Conservation (phyloP, 106 monocot genomes). For the Dioscorea zingiberensis region DNA sequence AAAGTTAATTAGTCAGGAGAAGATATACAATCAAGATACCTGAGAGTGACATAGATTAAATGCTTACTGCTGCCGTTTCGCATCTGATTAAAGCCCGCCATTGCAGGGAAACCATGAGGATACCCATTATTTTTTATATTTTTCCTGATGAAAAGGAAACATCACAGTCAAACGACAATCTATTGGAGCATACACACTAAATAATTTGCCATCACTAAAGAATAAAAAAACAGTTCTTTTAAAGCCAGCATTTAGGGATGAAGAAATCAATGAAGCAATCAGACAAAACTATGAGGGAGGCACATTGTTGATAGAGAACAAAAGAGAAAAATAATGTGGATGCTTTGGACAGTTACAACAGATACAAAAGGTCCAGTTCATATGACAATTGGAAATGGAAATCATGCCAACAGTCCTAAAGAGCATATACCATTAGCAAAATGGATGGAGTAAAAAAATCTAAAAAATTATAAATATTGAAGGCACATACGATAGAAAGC, state of each 20-base stretch:
- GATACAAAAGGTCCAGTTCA: no score
- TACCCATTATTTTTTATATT: constrained; percentile 94
- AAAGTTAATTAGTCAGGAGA: neutral
- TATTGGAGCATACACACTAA: neutral
- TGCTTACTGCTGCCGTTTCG: constrained; percentile 90
- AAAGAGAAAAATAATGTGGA: neutral
- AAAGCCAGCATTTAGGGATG: neutral
- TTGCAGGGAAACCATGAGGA: constrained; percentile 96
- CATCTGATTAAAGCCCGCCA: constrained; percentile 99
- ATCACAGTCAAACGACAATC: neutral
- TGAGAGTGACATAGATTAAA: neutral
- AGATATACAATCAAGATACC: neutral
- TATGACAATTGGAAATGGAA: no score
- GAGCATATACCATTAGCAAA: no score
- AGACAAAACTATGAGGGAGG: no score
- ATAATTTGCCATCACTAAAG: neutral
- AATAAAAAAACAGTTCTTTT: neutral
- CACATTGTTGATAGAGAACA: neutral
- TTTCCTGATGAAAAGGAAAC: constrained; percentile 36
- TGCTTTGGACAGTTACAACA: no score
- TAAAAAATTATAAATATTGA: no score
- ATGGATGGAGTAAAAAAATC: no score
- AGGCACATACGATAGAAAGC: no score
- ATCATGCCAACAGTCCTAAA: no score
- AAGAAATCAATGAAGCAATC: neutral